Percentiles rank a stretch among this genome's conserved stretches.
These are phyloP conservation scores for Excoecaria agallocha DNA, from an alignment of 345 rosid genomes.

Conservation along the genomic window DNA sequence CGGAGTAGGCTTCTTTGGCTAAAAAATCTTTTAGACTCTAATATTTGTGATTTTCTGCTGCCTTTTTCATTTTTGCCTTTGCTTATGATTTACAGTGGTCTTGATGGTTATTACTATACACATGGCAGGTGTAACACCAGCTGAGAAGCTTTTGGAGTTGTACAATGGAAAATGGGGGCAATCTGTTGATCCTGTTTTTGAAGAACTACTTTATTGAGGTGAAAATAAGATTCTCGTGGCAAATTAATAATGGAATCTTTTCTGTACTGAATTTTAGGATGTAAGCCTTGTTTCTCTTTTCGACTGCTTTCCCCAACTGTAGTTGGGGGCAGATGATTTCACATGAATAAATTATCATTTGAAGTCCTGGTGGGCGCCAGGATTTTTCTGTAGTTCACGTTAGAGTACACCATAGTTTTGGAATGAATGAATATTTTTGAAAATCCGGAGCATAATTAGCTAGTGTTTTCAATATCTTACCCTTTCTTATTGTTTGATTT, in stretches of 20 bases:
- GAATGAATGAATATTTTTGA: not conserved
- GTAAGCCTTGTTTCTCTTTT: slow-evolving; percentile 9
- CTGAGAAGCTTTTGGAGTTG: slow-evolving; percentile 80
- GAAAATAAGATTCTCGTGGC: slow-evolving; percentile 18
- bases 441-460: not conserved
- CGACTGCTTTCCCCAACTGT: not conserved
- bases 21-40: not conserved
- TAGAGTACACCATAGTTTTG: not conserved
- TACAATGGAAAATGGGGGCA: slow-evolving; percentile 78
- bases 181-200: slow-evolving; percentile 77
- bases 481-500: not conserved
- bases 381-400: slow-evolving; percentile 13
- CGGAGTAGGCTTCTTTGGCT: not conserved
- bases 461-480: not conserved
- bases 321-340: not conserved
- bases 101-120: not conserved
- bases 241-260: not conserved
- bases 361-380: slow-evolving; percentile 10
- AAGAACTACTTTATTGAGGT: slow-evolving; percentile 58
- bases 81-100: not conserved
- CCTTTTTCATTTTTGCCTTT: not conserved
- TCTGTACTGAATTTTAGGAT: slow-evolving; percentile 8
- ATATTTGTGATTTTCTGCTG: not conserved
- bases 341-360: slow-evolving; percentile 24
- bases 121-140: slow-evolving; percentile 74